Evolutionary conservation across 1,284 basidiomycete species (phyloP).

Genomic region (Coniferiporia sulphurascens): DNA sequence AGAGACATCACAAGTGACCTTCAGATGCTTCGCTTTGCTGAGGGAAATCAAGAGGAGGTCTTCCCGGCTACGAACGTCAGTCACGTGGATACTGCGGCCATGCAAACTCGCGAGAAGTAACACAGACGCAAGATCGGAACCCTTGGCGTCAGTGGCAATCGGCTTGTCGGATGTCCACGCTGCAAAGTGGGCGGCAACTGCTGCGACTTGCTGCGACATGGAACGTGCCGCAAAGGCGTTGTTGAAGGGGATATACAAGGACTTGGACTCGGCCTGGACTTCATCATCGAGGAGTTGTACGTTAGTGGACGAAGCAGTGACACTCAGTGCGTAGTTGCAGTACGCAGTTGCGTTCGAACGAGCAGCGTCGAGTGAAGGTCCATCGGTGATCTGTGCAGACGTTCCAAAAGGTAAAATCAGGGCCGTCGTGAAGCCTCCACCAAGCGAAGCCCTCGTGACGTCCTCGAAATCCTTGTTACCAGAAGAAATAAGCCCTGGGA

Average conservation of each 20-base stretch:
- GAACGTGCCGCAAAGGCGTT: conserved; percentile 41
- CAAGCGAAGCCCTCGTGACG: conserved; percentile 76
- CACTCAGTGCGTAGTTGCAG: conserved; percentile 83
- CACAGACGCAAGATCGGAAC: conserved; percentile 90
- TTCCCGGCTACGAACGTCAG: conserved; percentile 85
- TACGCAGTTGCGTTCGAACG: conserved; percentile 65
- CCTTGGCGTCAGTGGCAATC: conserved; percentile 91
- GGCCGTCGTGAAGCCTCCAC: conserved; percentile 83
- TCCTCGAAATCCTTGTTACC: conserved; percentile 61
- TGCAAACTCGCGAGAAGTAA: conserved; percentile 91
- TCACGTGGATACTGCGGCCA: conserved; percentile 87
- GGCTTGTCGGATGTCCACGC: conserved; percentile 90
- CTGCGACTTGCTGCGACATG: conserved; percentile 40
- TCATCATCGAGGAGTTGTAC: conserved; percentile 59
- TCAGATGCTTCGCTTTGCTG: conserved; percentile 91
- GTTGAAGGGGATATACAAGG: conserved; percentile 81
- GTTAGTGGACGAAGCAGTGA: conserved; percentile 74
- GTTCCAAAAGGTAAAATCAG: conserved; percentile 74
- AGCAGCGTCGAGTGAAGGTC: conserved; percentile 62
- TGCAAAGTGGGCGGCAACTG: conserved; percentile 83
- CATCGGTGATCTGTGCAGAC: conserved; percentile 61
- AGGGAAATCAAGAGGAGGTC: conserved; percentile 91
- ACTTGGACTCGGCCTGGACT: conserved; percentile 72
- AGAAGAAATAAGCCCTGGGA: conserved; percentile 67
- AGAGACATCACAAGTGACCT: conserved; percentile 95